Base-by-base conservation (phyloP, 2,329 filamentous ascomycete species). In the Albifimbria verrucaria region DNA sequence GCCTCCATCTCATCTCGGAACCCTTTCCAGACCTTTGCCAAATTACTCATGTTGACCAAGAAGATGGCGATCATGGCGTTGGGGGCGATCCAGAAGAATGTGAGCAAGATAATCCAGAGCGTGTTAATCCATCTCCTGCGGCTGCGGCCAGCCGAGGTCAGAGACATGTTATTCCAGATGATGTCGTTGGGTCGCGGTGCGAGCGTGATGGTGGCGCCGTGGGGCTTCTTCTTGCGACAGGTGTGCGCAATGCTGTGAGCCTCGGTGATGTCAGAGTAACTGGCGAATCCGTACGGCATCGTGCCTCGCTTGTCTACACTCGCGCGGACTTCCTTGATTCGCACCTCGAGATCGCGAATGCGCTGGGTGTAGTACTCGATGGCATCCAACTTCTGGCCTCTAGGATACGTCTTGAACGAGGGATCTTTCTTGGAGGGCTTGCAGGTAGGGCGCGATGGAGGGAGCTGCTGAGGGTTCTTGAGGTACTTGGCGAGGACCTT, bases 61-160 rank as follows among this genome's bases (percentile, higher is more conserved):
- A 99, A 99, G 52, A 97, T 87, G 57, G 93, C 90, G 59, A 97
- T 97, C 70, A 96, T 80, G 50, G 92, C 89, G 78, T 99, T 99
- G 57, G 94, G 92, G 3, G 83, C 91, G 56, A 96, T 87, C 89
- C 92, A 99, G 7, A 95, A 66, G 1, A 96, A 55, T 0, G 93
- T 97, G 50, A 99, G 73, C 1, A 93, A 62, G 3, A 82, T 75
- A 42, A 96, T 87, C 91, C 92, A 97, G 52, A 96, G 70, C 55
- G 88, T 88, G 72, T 94, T 96, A 63, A 91, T 78, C 56, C 93
- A 80, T 39, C 87, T 80, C 62, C 88, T 88, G 74, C 88, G 89
- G 56, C 81, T 81, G 50, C 92, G 83, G 1, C 85, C 81, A 24
- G 82, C 76, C 39, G 85, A 85, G 17, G 79, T 83, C 52, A 97